phyloP scores from a whole-genome alignment of 2,329 filamentous ascomycete genomes.

The Zymoseptoria brevis region DNA sequence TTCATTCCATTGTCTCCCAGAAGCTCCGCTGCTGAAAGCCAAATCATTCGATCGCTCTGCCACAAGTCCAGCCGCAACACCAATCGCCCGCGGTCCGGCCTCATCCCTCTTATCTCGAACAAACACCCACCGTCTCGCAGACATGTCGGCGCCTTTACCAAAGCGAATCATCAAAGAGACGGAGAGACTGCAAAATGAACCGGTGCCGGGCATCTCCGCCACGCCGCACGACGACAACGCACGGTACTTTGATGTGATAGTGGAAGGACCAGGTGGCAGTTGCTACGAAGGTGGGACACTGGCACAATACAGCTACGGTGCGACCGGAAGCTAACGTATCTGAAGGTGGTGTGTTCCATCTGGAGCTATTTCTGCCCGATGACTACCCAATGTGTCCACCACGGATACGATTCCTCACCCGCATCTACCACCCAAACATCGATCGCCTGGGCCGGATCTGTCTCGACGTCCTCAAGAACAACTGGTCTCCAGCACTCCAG shows the following conservation, averaged over 20 bases:
- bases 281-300: slow-evolving; percentile 74
- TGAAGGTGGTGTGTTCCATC: slow-evolving; percentile 74
- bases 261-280: slow-evolving; percentile 83
- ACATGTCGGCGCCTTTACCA: slow-evolving; percentile 60
- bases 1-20: not conserved
- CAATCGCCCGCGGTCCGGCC: not conserved
- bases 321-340: not conserved
- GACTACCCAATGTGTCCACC: slow-evolving; percentile 99
- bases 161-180: slow-evolving; percentile 99
- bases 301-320: not conserved
- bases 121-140: not conserved
- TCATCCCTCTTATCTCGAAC: not conserved
- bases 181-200: slow-evolving; percentile 90
- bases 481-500: slow-evolving; percentile 97
- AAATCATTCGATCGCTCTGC: not conserved
- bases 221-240: slow-evolving; percentile 95
- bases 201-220: slow-evolving; percentile 92
- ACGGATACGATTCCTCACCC: slow-evolving; percentile 96
- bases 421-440: slow-evolving; percentile 99
- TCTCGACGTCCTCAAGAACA: slow-evolving; percentile 94
- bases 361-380: slow-evolving; percentile 94
- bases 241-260: slow-evolving; percentile 95
- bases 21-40: not conserved
- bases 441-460: slow-evolving; percentile 97
- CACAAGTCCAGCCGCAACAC: not conserved